Conservation (phyloP, 2,329 filamentous ascomycete genomes). For the Colletotrichum chrysophilum region DNA sequence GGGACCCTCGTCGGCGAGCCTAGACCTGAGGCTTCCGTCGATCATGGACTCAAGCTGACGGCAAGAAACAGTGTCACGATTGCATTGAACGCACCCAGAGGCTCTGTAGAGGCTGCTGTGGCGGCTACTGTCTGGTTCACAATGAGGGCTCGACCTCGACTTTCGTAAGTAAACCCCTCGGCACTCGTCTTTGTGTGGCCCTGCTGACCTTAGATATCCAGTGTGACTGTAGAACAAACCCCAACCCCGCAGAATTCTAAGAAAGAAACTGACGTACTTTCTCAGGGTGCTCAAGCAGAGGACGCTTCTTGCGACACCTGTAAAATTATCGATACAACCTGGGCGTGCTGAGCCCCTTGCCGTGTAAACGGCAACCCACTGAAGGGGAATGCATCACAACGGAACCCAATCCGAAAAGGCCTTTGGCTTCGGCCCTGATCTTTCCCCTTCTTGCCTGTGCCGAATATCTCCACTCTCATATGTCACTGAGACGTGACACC, state of each 20-base stretch:
- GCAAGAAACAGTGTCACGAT: constrained; percentile 65
- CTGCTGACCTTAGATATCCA: constrained; percentile 34
- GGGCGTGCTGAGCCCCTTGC: not conserved
- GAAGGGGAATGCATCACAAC: not conserved
- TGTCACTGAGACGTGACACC: not conserved
- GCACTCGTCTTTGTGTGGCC: not conserved
- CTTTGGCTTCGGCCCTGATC: not conserved
- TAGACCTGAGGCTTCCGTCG: not conserved
- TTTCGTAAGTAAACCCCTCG: constrained; percentile 44
- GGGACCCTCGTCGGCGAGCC: not conserved
- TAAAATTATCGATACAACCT: not conserved
- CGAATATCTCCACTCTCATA: not conserved
- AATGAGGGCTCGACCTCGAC: constrained; percentile 80
- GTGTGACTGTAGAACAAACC: constrained; percentile 50
- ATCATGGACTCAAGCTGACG: constrained; percentile 3
- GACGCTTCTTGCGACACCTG: constrained; percentile 23
- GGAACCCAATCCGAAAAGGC: not conserved
- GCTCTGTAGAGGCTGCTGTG: constrained; percentile 73
- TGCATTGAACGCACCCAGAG: constrained; percentile 78
- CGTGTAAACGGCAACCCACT: not conserved
- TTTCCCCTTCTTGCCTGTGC: not conserved
- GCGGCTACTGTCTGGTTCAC: constrained; percentile 83
- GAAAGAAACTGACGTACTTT: not conserved
- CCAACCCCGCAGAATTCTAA: not conserved
- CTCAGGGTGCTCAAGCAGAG: constrained; percentile 22